Conservation (phyloP, 345 rosid species). For the Salix koriyanagi region DNA sequence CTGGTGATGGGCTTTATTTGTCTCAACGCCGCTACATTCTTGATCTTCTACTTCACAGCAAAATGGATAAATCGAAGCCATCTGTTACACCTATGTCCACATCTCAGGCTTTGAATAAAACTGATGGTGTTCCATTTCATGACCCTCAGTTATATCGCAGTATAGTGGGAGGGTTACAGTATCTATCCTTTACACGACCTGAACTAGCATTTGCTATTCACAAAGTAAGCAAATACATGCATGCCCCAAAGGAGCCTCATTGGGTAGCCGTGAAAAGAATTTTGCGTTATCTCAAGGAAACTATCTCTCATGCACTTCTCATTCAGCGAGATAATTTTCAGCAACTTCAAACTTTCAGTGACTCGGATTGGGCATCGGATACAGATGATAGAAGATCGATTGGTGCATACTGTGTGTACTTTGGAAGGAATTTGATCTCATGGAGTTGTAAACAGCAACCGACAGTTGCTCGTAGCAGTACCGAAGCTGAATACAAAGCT, state of each 20-base stretch:
- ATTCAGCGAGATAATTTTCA: rapidly evolving
- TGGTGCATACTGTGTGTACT: too few relatives aligned
- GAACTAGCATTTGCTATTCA: background rate
- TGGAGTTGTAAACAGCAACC: background rate
- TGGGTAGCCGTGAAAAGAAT: rapidly evolving
- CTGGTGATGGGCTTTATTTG: rapidly evolving
- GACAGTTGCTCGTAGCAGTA: rapidly evolving
- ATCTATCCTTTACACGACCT: rapidly evolving
- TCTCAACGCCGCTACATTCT: background rate
- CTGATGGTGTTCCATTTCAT: background rate
- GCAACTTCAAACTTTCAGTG: background rate
- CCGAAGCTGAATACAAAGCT: background rate
- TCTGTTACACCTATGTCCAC: background rate
- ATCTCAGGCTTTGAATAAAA: rapidly evolving
- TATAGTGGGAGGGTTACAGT: background rate
- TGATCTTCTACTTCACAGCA: background rate
- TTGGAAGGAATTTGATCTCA: background rate
- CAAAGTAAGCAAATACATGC: background rate
- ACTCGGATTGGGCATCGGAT: background rate
- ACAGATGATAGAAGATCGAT: background rate
- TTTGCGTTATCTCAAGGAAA: too few relatives aligned
- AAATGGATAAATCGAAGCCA: background rate
- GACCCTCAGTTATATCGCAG: rapidly evolving
- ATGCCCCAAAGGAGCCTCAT: rapidly evolving
- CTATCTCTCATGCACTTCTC: background rate